Evolutionary conservation across 108 stramenopile species (phyloP), one percentile per base, ranked within the genome.

Genomic region (Nannochloropsis gaditana): DNA sequence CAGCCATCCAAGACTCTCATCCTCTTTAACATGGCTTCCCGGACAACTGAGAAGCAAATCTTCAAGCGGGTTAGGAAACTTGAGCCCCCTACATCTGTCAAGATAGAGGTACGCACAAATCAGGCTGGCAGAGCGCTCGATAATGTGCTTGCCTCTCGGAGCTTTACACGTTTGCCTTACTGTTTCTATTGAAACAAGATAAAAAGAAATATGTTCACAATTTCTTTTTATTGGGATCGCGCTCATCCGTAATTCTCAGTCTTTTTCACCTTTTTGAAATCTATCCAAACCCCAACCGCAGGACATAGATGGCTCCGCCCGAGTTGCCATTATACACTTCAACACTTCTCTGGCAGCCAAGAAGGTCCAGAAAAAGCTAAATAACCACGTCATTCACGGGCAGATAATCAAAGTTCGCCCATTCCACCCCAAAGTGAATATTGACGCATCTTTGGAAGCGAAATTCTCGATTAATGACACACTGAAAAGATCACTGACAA

Each of bases 331-430:
- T 8, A n/a, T 73, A 73, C 19, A n/a, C 8, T 73, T 73, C 59
- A 2, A 73, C 59, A 6, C 59, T n/a, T n/a, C 59, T 6, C 19
- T n/a, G n/a, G 59, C 59, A 6, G 59, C 80, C 11, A 45, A 79
- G 45, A 85, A 84, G 85, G 79, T 89, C 19, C 82, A 85, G 73
- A 43, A 43, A 79, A 85, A 85, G 82, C 86, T 89, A 10, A 85
- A 89, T 43, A 82, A 85, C 11, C 88, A 89, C 85, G 82, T 81
- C 79, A 80, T 89, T 19, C 88, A 89, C 84, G 85, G 81, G 9
- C 81, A 79, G 41, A 84, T 73, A 45, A 80, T 89, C 9, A 44
- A 80, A 44, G 45, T 79, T 41, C 80, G 88, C 81, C 45, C 85
- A 15, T 42, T 85, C 3, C 59, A 73, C n/a, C 59, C 59, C 59